Evolutionary conservation across 83 land plant species (phyloP).

Genomic region (Thuja plicata): DNA sequence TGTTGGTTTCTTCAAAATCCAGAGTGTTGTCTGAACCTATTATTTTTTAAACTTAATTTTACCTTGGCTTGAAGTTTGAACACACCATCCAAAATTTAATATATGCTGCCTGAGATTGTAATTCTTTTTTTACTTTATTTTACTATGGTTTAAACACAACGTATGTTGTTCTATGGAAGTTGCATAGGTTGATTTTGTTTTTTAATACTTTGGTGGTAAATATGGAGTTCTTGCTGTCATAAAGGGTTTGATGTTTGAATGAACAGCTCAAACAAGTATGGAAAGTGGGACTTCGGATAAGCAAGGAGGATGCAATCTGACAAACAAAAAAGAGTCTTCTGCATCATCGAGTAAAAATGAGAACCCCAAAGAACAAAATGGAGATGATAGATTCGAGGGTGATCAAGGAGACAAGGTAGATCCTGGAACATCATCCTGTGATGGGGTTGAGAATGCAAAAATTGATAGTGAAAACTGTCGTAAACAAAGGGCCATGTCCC

Average conservation of each 20-base stretch:
- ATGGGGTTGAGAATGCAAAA: conserved; percentile 35
- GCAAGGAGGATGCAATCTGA: neutral
- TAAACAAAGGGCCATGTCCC: conserved; percentile 76
- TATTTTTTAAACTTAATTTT: neutral
- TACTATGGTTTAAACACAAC: neutral
- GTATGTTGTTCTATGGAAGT: neutral
- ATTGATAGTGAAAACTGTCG: neutral
- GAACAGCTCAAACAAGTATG: conserved; percentile 11
- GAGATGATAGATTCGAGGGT: neutral
- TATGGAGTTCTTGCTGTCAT: neutral
- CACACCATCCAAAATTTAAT: neutral
- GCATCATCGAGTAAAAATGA: conserved; percentile 1
- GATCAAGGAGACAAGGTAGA: neutral
- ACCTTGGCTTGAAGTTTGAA: neutral
- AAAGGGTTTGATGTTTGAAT: neutral
- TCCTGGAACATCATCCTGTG: conserved; percentile 33
- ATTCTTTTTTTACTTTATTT: neutral
- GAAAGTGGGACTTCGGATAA: conserved; percentile 13
- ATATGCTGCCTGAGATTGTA: neutral
- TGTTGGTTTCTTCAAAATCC: neutral
- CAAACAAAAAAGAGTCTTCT: neutral
- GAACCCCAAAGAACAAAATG: neutral
- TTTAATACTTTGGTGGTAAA: neutral
- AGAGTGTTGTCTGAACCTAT: too few relatives aligned
- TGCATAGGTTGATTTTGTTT: neutral